phyloP scores from a whole-genome alignment of 108 stramenopile species.

The Cyclotella sp. region DNA sequence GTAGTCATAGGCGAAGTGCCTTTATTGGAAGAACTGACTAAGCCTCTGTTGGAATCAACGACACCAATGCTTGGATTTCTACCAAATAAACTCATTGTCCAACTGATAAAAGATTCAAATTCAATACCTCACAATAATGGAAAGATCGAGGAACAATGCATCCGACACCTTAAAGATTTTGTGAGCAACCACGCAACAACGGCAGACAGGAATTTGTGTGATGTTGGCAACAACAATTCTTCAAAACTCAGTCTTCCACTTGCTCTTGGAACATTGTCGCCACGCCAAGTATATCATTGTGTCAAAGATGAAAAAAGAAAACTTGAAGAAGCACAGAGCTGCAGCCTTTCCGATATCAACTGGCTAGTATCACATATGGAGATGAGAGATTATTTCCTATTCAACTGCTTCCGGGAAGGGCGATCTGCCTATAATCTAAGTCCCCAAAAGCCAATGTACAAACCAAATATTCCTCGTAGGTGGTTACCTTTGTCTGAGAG shows the following conservation, averaged over 20 bases:
- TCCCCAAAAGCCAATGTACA: conserved; percentile 26
- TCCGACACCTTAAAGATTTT: conserved; percentile 54
- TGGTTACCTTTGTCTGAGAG: conserved; percentile 36
- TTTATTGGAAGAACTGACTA: conserved; percentile 46
- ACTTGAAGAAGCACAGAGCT: conserved; percentile 19
- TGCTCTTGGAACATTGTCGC: conserved; percentile 63
- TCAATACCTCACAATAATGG: conserved; percentile 17
- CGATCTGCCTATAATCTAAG: conserved; percentile 20
- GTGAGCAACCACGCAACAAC: conserved; percentile 49
- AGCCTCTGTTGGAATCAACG: conserved; percentile 40
- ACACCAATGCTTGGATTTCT: conserved; percentile 34
- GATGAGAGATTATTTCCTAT: conserved; percentile 80
- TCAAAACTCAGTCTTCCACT: conserved; percentile 55
- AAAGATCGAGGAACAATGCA: conserved; percentile 36
- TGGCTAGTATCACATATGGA: conserved; percentile 76
- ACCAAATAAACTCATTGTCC: conserved; percentile 23
- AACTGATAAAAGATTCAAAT: conserved; percentile 27
- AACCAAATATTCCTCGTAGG: conserved; percentile 15
- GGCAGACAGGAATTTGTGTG: conserved; percentile 63
- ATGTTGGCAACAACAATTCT: conserved; percentile 62
- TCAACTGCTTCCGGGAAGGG: conserved; percentile 55
- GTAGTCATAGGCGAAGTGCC: conserved; percentile 52
- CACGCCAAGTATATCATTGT: conserved; percentile 54
- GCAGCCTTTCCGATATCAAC: conserved; percentile 25
- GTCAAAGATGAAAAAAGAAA: conserved; percentile 37